Base-by-base conservation (phyloP, 495 filamentous ascomycete species). In the Penicillium verhagenii region DNA sequence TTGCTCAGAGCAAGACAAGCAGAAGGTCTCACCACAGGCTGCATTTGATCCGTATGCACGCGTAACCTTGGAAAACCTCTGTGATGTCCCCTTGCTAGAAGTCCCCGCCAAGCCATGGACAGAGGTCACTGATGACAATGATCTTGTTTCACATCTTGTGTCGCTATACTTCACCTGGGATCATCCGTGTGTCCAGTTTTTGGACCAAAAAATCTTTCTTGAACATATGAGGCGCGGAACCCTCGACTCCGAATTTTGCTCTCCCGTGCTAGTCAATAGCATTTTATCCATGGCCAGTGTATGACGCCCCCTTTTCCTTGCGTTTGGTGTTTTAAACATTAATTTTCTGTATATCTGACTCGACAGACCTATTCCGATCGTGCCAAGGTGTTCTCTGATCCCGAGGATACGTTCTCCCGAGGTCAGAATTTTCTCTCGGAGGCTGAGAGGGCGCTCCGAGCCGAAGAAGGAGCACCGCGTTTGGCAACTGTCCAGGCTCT, bases 81-180 rank as follows among this genome's bases (percentile, higher is more conserved):
- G 69, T 33, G 69, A 76, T 54, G 70, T 65, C 20, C 70, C 72
- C 5, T 43, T 72, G 9, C 65, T 72, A 25, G 58, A 58, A 31
- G 65, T 76, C 7, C 65, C 67, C 1, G 68, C 70, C 13, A 68
- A 59, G 18, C 72, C 75, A 6, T 82, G 79, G 79, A 82, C 79
- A 10, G 56, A 51, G 3, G 68, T 79, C 21, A 79, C 76, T 1
- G 70, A 72, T 39, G 71, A 75, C 48, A 66, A 74, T 50, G 68
- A 68, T 4, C 58, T 82, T 37, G 76, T 80, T 6, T 79, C 77
- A 16, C 70, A 74, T 53, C 63, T 80, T 8, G 58, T 82, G 0
- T 77, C 75, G 3, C 51, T 74, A 4, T 82, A 75, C 46, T 76
- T 82, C 56, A 71, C 71, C 23, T 76, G 73, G 73, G 69, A 74